Conservation (phyloP, 768 basidiomycete species). For the Trametes sanguinea region DNA sequence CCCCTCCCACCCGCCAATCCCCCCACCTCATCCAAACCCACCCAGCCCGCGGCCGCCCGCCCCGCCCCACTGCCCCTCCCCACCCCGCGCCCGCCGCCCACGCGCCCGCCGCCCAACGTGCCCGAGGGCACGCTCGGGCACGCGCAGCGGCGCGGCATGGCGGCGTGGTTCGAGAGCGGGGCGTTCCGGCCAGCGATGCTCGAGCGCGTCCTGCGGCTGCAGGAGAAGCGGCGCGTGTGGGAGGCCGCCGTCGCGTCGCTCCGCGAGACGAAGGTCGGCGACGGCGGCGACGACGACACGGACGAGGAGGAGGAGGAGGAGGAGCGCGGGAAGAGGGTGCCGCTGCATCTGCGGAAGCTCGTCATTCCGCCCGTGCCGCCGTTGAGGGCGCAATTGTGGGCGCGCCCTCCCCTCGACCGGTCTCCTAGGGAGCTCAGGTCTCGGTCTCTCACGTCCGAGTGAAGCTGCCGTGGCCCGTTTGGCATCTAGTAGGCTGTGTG, state of each 20-base stretch:
- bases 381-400: not conserved
- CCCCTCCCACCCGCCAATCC: not conserved
- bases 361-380: not conserved
- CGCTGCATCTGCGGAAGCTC: slow-evolving; percentile 2
- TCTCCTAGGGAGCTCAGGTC: too few species aligned
- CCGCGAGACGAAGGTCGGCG: not conserved
- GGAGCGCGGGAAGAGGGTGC: not conserved
- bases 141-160: slow-evolving; percentile 8
- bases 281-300: not conserved
- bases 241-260: not conserved
- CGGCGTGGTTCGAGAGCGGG: slow-evolving; percentile 19
- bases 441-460: too few species aligned
- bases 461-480: too few species aligned
- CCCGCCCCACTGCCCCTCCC: slow-evolving; percentile 5
- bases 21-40: not conserved
- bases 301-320: not conserved
- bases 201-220: not conserved
- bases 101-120: slow-evolving; percentile 4
- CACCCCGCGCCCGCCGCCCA: not conserved
- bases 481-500: too few species aligned
- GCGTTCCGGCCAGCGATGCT: slow-evolving; percentile 7
- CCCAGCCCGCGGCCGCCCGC: not conserved
- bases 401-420: not conserved
- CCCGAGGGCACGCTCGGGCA: slow-evolving; percentile 22
- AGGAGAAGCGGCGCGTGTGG: not conserved